Base-by-base conservation (phyloP, 1,284 basidiomycete species). In the Boletellus deceptivus region DNA sequence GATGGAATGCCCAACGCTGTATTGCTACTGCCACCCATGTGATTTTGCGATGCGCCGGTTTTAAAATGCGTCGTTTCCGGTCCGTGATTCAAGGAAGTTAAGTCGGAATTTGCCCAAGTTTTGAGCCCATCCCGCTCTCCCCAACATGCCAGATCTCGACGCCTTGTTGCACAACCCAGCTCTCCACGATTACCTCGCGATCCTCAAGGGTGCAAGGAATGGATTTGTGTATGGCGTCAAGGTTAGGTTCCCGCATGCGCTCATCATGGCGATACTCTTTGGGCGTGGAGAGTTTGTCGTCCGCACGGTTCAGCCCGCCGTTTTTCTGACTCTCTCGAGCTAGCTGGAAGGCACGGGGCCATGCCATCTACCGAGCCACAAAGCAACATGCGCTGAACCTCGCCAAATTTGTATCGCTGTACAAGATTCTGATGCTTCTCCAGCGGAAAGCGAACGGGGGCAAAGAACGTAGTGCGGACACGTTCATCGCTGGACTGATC, bases 181-280 rank as follows among this genome's bases (percentile, higher is more conserved):
- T 11, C 89, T 89, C 65, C 95, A 97, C 69, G 94, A 97, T 65
- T 82, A 90, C 57, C 80, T 99, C 42, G 86, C 91, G 20, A 86
- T 99, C 61, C 70, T 98, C 65, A 99, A 99, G 72, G 96, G 94
- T 41, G 92, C 93, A 29, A 83, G 96, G 29, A 98, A 98, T 72
- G 96, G 96, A 10, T 78, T 97, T 52, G 93, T 98, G 7, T 91
- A 91, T 58, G 88, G 88, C 44, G 88, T 89, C 63, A 98, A 98
- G 77, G 91, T 98, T 60, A 78, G 92, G 41, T 97, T 97, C 67
- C 97, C 97, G n/a, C 97, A 99, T 79, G 96, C 97, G 3, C 76
- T 99, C 24, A 89, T 99, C 50, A 99, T 99, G 96, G 89, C 93
- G n/a, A 82, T 98, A 54, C 77, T 99, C 25, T 99, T 99, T 65